Conservation (phyloP, 164 flowering plant genomes). For the Chimonanthus praecox region DNA sequence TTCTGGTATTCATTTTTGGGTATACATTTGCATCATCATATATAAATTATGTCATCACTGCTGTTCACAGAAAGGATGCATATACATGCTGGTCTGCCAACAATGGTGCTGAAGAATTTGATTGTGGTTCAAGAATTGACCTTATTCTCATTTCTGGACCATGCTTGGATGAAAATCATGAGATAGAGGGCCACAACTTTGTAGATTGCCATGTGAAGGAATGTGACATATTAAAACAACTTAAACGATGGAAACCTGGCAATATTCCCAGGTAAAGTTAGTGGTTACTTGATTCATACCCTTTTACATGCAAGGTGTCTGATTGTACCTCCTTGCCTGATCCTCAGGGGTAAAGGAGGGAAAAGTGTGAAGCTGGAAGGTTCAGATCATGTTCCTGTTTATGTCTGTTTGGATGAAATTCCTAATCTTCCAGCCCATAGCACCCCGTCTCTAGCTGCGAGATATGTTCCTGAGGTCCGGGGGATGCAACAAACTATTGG, state of each 20-base stretch:
- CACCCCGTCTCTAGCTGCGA: slow-evolving; percentile 77
- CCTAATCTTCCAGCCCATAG: slow-evolving; percentile 51
- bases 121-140: slow-evolving; percentile 90
- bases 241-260: slow-evolving; percentile 83
- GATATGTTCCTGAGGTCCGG: slow-evolving; percentile 75
- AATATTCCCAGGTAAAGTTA: slow-evolving; percentile 47
- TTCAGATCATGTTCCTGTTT: slow-evolving; percentile 97
- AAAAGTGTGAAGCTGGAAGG: slow-evolving; percentile 71
- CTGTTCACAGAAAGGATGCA: slow-evolving; percentile 58
- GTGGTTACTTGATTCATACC: background rate
- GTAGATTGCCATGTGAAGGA: slow-evolving; percentile 73
- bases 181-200: slow-evolving; percentile 44
- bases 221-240: slow-evolving; percentile 80
- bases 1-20: too few relatives aligned
- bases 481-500: slow-evolving; percentile 95
- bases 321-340: background rate
- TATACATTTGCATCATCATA: background rate
- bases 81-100: slow-evolving; percentile 90
- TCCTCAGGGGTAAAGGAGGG: slow-evolving; percentile 81
- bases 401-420: slow-evolving; percentile 46
- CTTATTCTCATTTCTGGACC: slow-evolving; percentile 76
- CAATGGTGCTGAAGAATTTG: slow-evolving; percentile 88
- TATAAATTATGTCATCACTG: background rate
- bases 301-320: slow-evolving; percentile 2
- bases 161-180: slow-evolving; percentile 62